A percentile compares a stretch with the other conserved stretches of the same genome.
These are phyloP conservation scores for Domatiomyces globalis DNA, from an alignment of 2,329 filamentous ascomycete genomes.

Conservation along the genomic window DNA sequence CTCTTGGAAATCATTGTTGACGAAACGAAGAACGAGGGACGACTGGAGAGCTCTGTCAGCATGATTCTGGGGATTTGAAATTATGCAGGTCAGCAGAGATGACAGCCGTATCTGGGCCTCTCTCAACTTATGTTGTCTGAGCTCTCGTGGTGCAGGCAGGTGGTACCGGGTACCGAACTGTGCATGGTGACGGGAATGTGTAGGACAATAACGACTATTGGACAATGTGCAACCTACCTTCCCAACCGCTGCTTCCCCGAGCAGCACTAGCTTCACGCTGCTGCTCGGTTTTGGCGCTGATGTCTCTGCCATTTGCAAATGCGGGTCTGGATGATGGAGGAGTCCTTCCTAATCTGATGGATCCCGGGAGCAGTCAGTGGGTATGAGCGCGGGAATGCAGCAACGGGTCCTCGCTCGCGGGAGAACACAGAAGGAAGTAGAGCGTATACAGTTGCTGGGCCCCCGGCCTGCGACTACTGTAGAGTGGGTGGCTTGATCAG, in stretches of 20 bases:
- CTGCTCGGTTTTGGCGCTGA: constrained; percentile 83
- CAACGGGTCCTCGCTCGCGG: too few species aligned
- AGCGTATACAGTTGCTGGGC: not conserved
- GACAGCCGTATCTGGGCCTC: not conserved
- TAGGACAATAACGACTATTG: not conserved
- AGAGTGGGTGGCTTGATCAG: not conserved
- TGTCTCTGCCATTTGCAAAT: constrained; percentile 52
- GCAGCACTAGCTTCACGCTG: constrained; percentile 97
- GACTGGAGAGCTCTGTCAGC: constrained; percentile 46
- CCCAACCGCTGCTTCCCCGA: constrained; percentile 94
- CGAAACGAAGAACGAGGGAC: constrained; percentile 91
- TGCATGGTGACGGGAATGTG: not conserved
- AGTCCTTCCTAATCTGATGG: not conserved
- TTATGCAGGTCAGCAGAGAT: not conserved
- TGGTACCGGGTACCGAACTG: not conserved
- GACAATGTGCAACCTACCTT: constrained; percentile 50
- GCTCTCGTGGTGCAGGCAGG: not conserved
- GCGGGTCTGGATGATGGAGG: not conserved
- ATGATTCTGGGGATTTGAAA: not conserved
- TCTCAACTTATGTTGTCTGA: not conserved
- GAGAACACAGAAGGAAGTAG: too few species aligned
- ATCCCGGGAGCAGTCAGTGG: not conserved
- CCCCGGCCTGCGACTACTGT: not conserved
- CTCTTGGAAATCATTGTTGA: constrained; percentile 99
- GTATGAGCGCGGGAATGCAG: not conserved